A percentile compares a stretch with the other conserved stretches of the same genome.
Evolutionary conservation across 768 basidiomycete species (phyloP).

Genomic region (Mycena haematopus): DNA sequence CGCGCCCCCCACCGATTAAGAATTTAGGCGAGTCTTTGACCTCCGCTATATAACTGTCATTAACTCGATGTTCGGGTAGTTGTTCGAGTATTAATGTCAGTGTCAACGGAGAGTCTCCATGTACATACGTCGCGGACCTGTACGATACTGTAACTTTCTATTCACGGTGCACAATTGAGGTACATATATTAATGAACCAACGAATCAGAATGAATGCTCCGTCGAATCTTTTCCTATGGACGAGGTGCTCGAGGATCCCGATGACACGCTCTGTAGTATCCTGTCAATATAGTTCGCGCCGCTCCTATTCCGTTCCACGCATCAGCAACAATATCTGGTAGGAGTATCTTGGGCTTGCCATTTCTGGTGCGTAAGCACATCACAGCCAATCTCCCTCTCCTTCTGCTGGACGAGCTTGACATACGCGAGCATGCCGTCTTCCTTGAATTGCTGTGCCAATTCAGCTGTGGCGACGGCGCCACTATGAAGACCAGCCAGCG

Average conservation of each 20-base stretch:
- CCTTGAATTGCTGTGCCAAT: conserved; percentile 79
- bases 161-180: neutral
- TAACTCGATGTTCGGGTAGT: neutral
- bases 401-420: conserved; percentile 87
- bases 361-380: conserved; percentile 94
- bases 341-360: conserved; percentile 57
- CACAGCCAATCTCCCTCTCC: conserved; percentile 87
- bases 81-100: neutral
- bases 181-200: conserved; percentile 14
- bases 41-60: neutral
- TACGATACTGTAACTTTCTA: neutral
- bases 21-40: neutral
- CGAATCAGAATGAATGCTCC: conserved; percentile 75
- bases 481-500: conserved; percentile 88
- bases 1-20: conserved; percentile 28
- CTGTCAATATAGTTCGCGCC: conserved; percentile 91
- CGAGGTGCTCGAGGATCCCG: conserved; percentile 88
- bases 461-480: conserved; percentile 83
- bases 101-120: neutral
- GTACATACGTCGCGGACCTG: neutral
- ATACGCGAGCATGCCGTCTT: conserved; percentile 93
- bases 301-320: conserved; percentile 57
- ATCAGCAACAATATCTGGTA: neutral
- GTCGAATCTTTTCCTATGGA: conserved; percentile 88
- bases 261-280: conserved; percentile 82